Evolutionary conservation across 495 filamentous ascomycete species (phyloP).

Genomic region (Talaromyces ruber): DNA sequence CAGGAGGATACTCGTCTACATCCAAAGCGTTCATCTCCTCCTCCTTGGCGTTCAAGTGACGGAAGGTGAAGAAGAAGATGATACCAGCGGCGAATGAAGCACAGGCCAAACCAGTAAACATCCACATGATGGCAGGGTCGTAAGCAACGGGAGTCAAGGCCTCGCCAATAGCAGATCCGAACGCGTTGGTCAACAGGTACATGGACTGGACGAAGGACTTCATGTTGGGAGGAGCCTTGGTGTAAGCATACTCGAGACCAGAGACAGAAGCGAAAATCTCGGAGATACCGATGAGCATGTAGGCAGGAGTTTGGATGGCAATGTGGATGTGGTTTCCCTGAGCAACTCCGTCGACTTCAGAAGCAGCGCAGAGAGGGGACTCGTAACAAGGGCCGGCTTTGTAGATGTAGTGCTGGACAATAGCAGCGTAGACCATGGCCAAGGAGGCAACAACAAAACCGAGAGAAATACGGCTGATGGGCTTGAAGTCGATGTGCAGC

Average conservation of each 20-base stretch:
- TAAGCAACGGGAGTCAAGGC: constrained; percentile 58
- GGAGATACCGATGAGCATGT: constrained; percentile 62
- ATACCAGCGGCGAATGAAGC: constrained; percentile 34
- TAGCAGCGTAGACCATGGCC: constrained; percentile 48
- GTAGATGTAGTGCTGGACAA: constrained; percentile 60
- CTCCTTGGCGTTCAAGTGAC: constrained; percentile 35
- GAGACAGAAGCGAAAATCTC: constrained; percentile 71
- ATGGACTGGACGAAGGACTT: constrained; percentile 69
- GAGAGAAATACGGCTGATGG: constrained; percentile 57
- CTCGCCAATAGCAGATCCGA: constrained; percentile 63
- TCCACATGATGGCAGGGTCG: constrained; percentile 63
- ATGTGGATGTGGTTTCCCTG: constrained; percentile 48
- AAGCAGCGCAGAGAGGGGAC: constrained; percentile 24
- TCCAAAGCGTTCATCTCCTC: constrained; percentile 41
- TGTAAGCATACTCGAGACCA: constrained; percentile 68
- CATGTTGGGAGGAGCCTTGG: constrained; percentile 77
- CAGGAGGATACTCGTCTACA: constrained; percentile 15
- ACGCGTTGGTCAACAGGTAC: constrained; percentile 65
- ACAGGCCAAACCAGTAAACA: constrained; percentile 54
- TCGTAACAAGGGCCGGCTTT: constrained; percentile 39
- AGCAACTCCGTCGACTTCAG: constrained; percentile 20
- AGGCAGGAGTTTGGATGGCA: constrained; percentile 60
- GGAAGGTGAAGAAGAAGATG: constrained; percentile 37
- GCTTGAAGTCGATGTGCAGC: constrained; percentile 47
- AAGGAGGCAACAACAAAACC: constrained; percentile 53